These are phyloP conservation scores for Wickerhamomyces sp. DNA, from an alignment of 1,139 yeast genomes.

Conservation along the genomic window DNA sequence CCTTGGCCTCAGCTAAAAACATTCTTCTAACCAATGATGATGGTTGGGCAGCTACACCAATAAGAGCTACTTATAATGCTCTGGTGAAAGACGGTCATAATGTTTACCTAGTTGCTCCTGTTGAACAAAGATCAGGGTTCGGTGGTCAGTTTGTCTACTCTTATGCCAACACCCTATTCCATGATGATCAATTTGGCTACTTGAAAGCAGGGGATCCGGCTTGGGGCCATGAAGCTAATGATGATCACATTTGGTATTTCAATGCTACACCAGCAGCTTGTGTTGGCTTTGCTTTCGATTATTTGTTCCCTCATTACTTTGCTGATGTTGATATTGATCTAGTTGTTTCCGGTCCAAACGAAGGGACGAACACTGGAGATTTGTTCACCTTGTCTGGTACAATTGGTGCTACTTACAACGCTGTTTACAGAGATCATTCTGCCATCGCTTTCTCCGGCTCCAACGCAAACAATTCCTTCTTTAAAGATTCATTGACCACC, in stretches of 20 bases:
- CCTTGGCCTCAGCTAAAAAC: conserved; percentile 30
- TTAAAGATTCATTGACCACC: conserved; percentile 36
- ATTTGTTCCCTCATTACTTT: conserved; percentile 33
- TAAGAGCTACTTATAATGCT: conserved; percentile 53
- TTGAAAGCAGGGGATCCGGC: conserved; percentile 36
- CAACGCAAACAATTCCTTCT: conserved; percentile 37
- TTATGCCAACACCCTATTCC: conserved; percentile 27
- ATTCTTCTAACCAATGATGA: conserved; percentile 57
- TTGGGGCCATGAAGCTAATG: conserved; percentile 38
- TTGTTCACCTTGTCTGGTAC: conserved; percentile 40
- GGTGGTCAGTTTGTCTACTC: conserved; percentile 51
- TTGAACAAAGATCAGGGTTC: conserved; percentile 53
- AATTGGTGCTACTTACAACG: conserved; percentile 38
- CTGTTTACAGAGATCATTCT: conserved; percentile 40
- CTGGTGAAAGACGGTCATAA: conserved; percentile 51
- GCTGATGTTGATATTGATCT: conserved; percentile 34
- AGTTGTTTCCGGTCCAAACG: conserved; percentile 43
- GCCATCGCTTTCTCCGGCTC: conserved; percentile 38
- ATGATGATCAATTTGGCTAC: conserved; percentile 36
- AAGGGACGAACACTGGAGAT: conserved; percentile 38
- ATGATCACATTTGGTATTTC: conserved; percentile 41
- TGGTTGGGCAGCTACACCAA: conserved; percentile 54
- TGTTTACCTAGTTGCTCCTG: conserved; percentile 54
- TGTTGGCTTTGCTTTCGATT: conserved; percentile 38
- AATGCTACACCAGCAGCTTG: conserved; percentile 42